Conservation (phyloP, 768 basidiomycete species). For the Mycena leptocephala region DNA sequence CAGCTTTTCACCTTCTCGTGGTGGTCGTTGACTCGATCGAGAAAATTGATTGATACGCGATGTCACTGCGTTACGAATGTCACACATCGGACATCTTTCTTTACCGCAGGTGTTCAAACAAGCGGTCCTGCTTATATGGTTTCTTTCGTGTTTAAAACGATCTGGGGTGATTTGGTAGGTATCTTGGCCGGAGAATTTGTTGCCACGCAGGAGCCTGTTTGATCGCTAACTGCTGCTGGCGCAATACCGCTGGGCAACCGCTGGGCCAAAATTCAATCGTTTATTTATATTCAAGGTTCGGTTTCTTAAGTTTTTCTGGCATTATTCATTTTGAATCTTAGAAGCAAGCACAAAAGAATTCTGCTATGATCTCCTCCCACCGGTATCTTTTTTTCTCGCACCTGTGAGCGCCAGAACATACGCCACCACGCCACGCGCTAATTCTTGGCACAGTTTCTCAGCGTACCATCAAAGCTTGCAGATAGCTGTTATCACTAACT, state of each 20-base stretch:
- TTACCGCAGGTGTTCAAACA: not conserved
- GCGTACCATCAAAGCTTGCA: not conserved
- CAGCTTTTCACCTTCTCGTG: not conserved
- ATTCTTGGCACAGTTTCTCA: not conserved
- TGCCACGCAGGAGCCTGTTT: too few species aligned
- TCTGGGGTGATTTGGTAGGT: too few species aligned
- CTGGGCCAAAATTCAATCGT: too few species aligned
- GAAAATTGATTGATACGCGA: constrained; percentile 12
- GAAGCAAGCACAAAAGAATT: too few species aligned
- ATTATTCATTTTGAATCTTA: not conserved
- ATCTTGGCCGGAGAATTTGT: too few species aligned
- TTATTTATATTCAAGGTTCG: too few species aligned
- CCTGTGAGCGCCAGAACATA: not conserved
- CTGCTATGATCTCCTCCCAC: too few species aligned
- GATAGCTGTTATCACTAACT: not conserved
- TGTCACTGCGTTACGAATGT: not conserved
- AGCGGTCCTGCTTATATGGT: not conserved
- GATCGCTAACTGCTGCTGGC: too few species aligned
- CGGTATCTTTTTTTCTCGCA: not conserved
- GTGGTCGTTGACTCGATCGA: constrained; percentile 10
- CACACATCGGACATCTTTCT: not conserved
- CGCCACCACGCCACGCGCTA: not conserved
- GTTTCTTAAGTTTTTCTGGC: too few species aligned
- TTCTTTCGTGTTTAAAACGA: too few species aligned
- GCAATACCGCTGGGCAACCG: too few species aligned